Evolutionary conservation across 345 rosid species (phyloP), one percentile per base, ranked within the genome.

Genomic region (Boechera divaricarpa): DNA sequence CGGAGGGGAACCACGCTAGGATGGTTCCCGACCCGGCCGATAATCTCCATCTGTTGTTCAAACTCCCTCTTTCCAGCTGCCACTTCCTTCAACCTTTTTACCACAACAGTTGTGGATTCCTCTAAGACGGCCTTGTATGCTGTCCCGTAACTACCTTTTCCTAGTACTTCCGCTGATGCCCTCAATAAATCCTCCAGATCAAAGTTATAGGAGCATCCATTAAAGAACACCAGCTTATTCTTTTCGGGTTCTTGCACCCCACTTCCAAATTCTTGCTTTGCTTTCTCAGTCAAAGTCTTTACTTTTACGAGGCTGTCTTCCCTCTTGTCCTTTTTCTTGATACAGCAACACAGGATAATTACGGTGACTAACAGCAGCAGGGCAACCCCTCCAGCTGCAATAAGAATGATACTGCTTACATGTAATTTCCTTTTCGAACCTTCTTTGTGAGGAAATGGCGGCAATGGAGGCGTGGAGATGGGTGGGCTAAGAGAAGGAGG

Each of bases 151-250:
- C 90, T 88, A 48, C 98, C 98, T 63, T 91, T 94, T 54, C 98
- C 98, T 33, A 94, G 78, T 18, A 94, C 94, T 80, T 94, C 98
- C 32, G 97, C 98, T 0, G 98, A 91, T 69, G 97, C 97, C 80
- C 97, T 91, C 74, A 94, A 66, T 42, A 94, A 79, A 77, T 94
- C 96, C 78, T 94, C 97, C 5, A 94, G 86, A 77, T 91, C 97
- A 75, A 94, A 94, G 64, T 86, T 85, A 61, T 88, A 91, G 1
- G 84, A 81, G 64, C 88, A 87, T 3, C 96, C 97, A 74, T 88
- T 93, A 64, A 90, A 91, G 90, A 91, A 94, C 49, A 88, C 92
- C 49, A 93, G 87, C 85, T 86, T 91, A 77, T 91, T 90, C 79
- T 88, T 86, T 85, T 86, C 94, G 33, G 84, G 85, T 81, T 82